These are phyloP conservation scores for bread wheat (Triticum aestivum) DNA, from an alignment of 176 grass and related monocot genomes.

Conservation along the genomic window DNA sequence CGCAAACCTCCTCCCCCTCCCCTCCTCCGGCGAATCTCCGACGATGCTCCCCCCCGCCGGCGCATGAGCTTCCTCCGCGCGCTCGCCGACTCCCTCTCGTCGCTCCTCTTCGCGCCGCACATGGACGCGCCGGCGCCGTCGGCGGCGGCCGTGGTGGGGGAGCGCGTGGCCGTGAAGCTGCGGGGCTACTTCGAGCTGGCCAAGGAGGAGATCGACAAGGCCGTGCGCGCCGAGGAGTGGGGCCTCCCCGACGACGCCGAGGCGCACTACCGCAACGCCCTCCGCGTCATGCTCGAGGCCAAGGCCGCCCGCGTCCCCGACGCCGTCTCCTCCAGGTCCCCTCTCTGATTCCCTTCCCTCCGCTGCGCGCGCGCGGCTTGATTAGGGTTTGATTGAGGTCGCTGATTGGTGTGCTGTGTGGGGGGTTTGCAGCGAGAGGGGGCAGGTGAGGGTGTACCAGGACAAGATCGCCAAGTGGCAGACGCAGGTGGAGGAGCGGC, in stretches of 20 bases:
- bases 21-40: background rate
- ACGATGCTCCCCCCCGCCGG: conserved; percentile 1
- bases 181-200: conserved; percentile 96
- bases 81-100: conserved; percentile 52
- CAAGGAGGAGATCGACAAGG: conserved; percentile 98
- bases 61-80: conserved; percentile 66
- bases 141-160: conserved; percentile 58
- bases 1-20: background rate
- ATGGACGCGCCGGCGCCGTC: conserved; percentile 24
- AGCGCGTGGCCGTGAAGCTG: conserved; percentile 84
- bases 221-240: conserved; percentile 90
- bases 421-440: conserved; percentile 55
- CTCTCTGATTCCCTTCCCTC: background rate
- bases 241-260: conserved; percentile 66
- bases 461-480: conserved; percentile 96
- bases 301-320: conserved; percentile 85
- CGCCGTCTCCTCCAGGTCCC: conserved; percentile 68
- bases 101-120: conserved; percentile 4
- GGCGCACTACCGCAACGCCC: conserved; percentile 78
- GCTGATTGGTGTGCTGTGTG: background rate
- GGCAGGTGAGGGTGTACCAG: conserved; percentile 75
- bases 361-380: background rate
- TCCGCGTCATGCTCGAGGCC: conserved; percentile 79
- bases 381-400: background rate
- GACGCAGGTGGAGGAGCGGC: conserved; percentile 68